phyloP scores from a whole-genome alignment of 2,329 filamentous ascomycete genomes.

The Fusarium tricinctum region DNA sequence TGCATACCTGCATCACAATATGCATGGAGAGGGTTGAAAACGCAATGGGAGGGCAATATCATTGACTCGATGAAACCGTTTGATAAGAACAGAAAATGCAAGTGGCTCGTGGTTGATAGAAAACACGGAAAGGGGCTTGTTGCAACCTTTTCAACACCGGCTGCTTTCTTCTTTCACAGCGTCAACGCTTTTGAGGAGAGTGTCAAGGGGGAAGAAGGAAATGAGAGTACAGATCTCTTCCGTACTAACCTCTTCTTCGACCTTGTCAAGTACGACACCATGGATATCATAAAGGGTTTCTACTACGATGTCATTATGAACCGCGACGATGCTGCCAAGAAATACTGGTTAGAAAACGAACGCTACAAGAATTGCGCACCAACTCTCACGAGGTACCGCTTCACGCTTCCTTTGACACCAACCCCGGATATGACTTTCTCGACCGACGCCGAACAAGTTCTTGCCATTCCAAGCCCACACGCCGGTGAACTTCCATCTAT shows the following conservation, averaged over 20 bases:
- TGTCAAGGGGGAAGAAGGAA: slow-evolving; percentile 53
- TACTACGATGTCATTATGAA: slow-evolving; percentile 78
- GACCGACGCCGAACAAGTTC: slow-evolving; percentile 52
- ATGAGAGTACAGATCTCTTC: slow-evolving; percentile 63
- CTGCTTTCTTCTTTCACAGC: slow-evolving; percentile 84
- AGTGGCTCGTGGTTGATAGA: slow-evolving; percentile 83
- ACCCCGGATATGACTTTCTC: slow-evolving; percentile 35
- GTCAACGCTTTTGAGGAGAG: slow-evolving; percentile 81
- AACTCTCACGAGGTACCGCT: slow-evolving; percentile 61
- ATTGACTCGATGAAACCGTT: slow-evolving; percentile 77
- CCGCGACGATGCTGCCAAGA: slow-evolving; percentile 60
- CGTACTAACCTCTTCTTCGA: slow-evolving; percentile 73
- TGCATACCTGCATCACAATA: slow-evolving; percentile 79
- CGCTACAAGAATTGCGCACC: slow-evolving; percentile 55
- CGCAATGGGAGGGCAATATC: slow-evolving; percentile 76
- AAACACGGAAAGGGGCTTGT: slow-evolving; percentile 73
- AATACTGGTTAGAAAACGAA: slow-evolving; percentile 60
- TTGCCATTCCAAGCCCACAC: slow-evolving; percentile 66
- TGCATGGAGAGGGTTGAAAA: slow-evolving; percentile 67
- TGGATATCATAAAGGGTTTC: slow-evolving; percentile 74
- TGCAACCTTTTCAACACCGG: slow-evolving; percentile 74
- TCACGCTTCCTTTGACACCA: slow-evolving; percentile 53
- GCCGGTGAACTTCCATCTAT: slow-evolving; percentile 76
- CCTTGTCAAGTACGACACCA: slow-evolving; percentile 72
- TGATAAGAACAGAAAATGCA: slow-evolving; percentile 67